Conservation (phyloP, 1,284 basidiomycete species). For the Malassezia restricta region DNA sequence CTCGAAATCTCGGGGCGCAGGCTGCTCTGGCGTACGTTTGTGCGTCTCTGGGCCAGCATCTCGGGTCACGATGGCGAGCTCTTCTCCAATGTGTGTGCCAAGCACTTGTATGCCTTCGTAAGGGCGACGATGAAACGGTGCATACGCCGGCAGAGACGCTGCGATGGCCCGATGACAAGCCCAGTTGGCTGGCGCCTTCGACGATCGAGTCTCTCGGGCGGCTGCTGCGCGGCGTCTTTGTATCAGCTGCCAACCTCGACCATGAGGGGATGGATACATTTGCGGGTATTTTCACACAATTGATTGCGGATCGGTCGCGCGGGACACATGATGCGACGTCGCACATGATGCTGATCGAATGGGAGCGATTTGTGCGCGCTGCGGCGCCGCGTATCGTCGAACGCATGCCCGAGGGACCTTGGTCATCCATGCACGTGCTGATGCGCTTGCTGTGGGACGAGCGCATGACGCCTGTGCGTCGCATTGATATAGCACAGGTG, state of each 20-base stretch:
- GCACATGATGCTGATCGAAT: slow-evolving; percentile 67
- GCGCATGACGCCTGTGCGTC: slow-evolving; percentile 62
- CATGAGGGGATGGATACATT: slow-evolving; percentile 1
- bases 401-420: slow-evolving; percentile 65
- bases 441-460: slow-evolving; percentile 20
- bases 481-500: slow-evolving; percentile 72
- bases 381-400: slow-evolving; percentile 77
- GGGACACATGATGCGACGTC: slow-evolving; percentile 66
- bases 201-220: background rate
- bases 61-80: slow-evolving; percentile 79
- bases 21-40: slow-evolving; percentile 68
- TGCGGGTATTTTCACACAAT: background rate
- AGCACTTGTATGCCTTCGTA: slow-evolving; percentile 18
- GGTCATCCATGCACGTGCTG: slow-evolving; percentile 64
- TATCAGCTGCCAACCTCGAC: background rate
- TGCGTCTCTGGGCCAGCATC: slow-evolving; percentile 66
- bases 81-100: slow-evolving; percentile 56
- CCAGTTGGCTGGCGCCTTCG: background rate
- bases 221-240: slow-evolving; percentile 5
- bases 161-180: background rate
- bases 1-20: slow-evolving; percentile 79
- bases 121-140: background rate
- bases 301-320: slow-evolving; percentile 47
- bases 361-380: slow-evolving; percentile 64
- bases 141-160: background rate